phyloP scores from a whole-genome alignment of 148 eudicot genomes.

The Fallopia convolvulus region DNA sequence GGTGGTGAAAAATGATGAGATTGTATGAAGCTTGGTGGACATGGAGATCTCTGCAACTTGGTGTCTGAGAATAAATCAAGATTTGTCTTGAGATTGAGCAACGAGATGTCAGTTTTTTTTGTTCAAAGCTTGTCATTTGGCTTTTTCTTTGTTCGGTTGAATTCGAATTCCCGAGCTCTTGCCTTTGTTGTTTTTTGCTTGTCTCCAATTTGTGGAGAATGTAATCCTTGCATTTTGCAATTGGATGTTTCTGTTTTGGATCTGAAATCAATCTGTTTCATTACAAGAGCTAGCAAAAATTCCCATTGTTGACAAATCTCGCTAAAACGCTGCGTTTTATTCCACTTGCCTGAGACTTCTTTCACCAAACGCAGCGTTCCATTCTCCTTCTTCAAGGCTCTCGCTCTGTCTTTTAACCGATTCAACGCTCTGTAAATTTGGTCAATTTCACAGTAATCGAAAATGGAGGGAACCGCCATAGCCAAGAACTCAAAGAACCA shows the following conservation, averaged over 20 bases:
- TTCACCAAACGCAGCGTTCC: neutral
- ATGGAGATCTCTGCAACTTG: constrained; percentile 5
- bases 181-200: neutral
- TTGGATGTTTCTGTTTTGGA: neutral
- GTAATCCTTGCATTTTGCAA: neutral
- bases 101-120: constrained; percentile 7
- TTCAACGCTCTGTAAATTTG: neutral
- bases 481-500: constrained; percentile 17
- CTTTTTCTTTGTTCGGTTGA: neutral
- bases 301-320: no score
- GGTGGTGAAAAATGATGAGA: neutral
- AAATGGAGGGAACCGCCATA: constrained; percentile 22
- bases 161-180: neutral
- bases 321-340: neutral
- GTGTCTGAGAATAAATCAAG: constrained; percentile 22
- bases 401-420: neutral
- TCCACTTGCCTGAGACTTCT: neutral
- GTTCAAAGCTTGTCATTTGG: constrained; percentile 17
- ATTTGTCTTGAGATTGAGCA: constrained; percentile 27
- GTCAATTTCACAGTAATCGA: no score
- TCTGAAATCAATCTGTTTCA: neutral
- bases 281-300: no score
- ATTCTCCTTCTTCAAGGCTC: neutral
- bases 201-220: neutral
- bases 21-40: neutral